Evolutionary conservation across 495 filamentous ascomycete genomes (phyloP), one percentile per base, ranked within the genome.

Genomic region (Sordaria brevicollis): DNA sequence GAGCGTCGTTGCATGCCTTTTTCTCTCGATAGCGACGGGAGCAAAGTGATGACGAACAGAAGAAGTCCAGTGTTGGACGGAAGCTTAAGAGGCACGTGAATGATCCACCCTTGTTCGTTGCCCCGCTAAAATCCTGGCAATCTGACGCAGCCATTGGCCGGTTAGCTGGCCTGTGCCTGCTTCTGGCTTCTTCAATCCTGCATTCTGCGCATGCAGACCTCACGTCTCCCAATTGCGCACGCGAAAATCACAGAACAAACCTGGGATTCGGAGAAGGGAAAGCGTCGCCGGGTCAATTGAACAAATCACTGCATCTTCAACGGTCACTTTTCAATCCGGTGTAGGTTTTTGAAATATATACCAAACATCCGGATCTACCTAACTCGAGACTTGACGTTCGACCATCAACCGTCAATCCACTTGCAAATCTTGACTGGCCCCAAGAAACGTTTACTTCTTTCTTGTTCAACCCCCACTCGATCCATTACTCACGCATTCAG

Each of bases 151-250:
- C 71, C 65, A 75, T 76, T 75, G 73, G 75, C 36, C 65, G 36
- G 41, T 39, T n/a, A 10, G 21, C 43, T 65, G 34, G 38, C 35
- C 65, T 65, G 37, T 68, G n/a, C 71, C 68, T 75, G 72, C 74
- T 71, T 74, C 75, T 68, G n/a, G 70, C 68, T 75, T 70, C 74
- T 71, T 74, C 75, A 62, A 62, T 69, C 13, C 13, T n/a, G 49
- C 49, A 62, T 17, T 62, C 49, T 62, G 71, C 75, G 73, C 74
- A 72, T 71, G 36, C 73, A n/a, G n/a, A n/a, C n/a, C n/a, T n/a
- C n/a, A n/a, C n/a, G n/a, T n/a, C 73, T 75, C 70, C 73, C 68
- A 73, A 68, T 76, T 68, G 68, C 74, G 68, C 68, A 76, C 74
- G 74, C 74, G 74, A 75, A 75, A 75, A n/a, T n/a, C n/a, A n/a